Base-by-base conservation (phyloP, 164 flowering plant genomes). In the Tetracentron sinense region DNA sequence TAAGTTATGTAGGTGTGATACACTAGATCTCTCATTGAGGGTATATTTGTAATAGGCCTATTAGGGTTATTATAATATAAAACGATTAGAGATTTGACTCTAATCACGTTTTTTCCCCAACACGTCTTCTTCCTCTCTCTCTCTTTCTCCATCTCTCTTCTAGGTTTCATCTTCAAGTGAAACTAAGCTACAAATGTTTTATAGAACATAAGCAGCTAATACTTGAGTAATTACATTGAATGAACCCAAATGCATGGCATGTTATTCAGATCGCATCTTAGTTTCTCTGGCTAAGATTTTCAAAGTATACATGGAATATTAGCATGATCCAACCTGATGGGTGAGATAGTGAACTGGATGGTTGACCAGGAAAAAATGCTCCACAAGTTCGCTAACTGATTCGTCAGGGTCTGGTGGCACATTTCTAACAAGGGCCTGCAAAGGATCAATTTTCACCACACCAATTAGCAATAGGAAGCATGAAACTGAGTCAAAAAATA, bases 401-500 rank as follows among this genome's bases (percentile, higher is more conserved):
- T 88, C 93, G 69, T 90, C 93, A 27, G 87, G 82, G 60, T 89
- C 95, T n/a, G 91, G 83, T 14, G 98, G 98, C 30, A 89, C 82
- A 77, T 92, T 92, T 72, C 88, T 86, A 28, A 92, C 95, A 68
- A 92, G 85, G 23, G 89, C 97, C 97, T 92, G 78, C 63, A 60
- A 30, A 57, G 21, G 46, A 60, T 23, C 49, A 58, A 56, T 53
- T 28, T 15, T 20, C 46, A 33, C 21, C 35, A 25, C 6, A 38
- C 4, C 2, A 38, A 16, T 38, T 38, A 38, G 11, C 2, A 38
- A 38, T 10, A 42, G 51, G 21, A 53, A 54, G 28, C 30, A 54
- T 21, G 42, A n/a, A 47, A 58, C 46, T n/a, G 61, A 35, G 64
- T 2, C n/a, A n/a, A n/a, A n/a, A n/a, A 29, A 21, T 17, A 23